A percentile compares a stretch with the other conserved stretches of the same genome.
phyloP scores from a whole-genome alignment of 2,329 filamentous ascomycete genomes.

The Hymenoscyphus fructigenus region DNA sequence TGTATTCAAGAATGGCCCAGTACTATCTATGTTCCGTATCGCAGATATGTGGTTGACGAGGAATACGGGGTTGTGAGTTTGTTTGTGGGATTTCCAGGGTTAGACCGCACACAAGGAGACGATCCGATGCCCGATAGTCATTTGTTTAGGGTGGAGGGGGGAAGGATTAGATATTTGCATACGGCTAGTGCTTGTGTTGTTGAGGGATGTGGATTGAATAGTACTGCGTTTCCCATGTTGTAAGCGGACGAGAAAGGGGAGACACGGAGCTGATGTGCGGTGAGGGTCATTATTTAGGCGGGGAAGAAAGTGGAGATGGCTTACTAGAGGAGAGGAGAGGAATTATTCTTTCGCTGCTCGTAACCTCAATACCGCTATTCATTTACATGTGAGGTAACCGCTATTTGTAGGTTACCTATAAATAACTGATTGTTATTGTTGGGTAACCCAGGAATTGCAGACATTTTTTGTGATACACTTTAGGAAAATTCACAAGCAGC shows the following conservation, averaged over 20 bases:
- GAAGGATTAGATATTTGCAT: slow-evolving; percentile 19
- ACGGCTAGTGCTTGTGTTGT: slow-evolving; percentile 9
- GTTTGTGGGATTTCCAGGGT: slow-evolving; percentile 14
- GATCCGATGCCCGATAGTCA: slow-evolving; percentile 17
- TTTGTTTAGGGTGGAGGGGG: slow-evolving; percentile 16
- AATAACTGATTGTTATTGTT: too few relatives aligned
- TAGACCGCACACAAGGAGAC: slow-evolving; percentile 10
- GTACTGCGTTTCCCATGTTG: background rate
- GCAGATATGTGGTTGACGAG: slow-evolving; percentile 15
- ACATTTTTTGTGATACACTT: too few relatives aligned
- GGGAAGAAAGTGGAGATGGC: too few relatives aligned
- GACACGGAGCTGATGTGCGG: background rate
- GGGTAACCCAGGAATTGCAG: too few relatives aligned
- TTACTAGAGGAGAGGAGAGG: too few relatives aligned
- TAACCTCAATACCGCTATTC: too few relatives aligned
- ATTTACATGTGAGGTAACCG: too few relatives aligned
- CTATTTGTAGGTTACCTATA: too few relatives aligned
- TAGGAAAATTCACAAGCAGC: too few relatives aligned
- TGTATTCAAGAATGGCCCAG: slow-evolving; percentile 12
- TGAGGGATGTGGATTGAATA: slow-evolving; percentile 10
- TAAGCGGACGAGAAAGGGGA: background rate
- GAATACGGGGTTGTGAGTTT: slow-evolving; percentile 13
- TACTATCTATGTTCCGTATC: slow-evolving; percentile 8
- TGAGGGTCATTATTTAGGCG: background rate
- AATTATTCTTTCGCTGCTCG: too few relatives aligned